Conservation (phyloP, 2,329 filamentous ascomycete genomes). For the Chaetomiaceae sp. region DNA sequence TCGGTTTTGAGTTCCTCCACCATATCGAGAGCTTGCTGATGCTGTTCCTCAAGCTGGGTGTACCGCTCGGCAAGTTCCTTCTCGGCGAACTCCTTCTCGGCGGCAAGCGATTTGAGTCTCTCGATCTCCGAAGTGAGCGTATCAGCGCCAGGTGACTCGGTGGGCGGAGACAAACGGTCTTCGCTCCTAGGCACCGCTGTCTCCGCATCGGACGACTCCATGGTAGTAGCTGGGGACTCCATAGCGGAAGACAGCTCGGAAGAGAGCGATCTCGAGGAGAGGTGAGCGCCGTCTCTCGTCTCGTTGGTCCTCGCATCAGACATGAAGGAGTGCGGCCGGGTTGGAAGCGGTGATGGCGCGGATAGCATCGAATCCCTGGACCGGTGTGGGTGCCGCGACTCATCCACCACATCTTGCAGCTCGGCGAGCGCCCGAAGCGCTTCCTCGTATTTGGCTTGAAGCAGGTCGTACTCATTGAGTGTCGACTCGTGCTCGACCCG, state of each 20-base stretch:
- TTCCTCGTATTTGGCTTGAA: conserved; percentile 87
- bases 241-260: conserved; percentile 87
- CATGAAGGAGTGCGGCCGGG: conserved; percentile 76
- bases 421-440: conserved; percentile 75
- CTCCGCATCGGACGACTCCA: conserved; percentile 53
- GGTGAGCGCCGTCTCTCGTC: conserved; percentile 59
- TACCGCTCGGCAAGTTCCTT: conserved; percentile 70
- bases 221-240: conserved; percentile 63
- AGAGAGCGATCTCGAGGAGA: conserved; percentile 82
- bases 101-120: conserved; percentile 61
- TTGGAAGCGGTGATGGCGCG: conserved; percentile 41
- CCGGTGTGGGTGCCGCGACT: conserved; percentile 58
- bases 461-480: conserved; percentile 69
- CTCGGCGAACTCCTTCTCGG: conserved; percentile 72
- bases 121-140: conserved; percentile 59
- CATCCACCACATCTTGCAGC: conserved; percentile 78
- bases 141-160: conserved; percentile 11
- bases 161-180: conserved; percentile 4
- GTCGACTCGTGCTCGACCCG: conserved; percentile 85
- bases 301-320: conserved; percentile 67
- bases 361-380: conserved; percentile 53
- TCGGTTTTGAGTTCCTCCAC: conserved; percentile 90
- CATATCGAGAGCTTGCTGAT: conserved; percentile 74
- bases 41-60: conserved; percentile 72
- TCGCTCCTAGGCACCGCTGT: conserved; percentile 41